Evolutionary conservation across 306 rosid genomes (phyloP).

Genomic region (Cucumis melo): DNA sequence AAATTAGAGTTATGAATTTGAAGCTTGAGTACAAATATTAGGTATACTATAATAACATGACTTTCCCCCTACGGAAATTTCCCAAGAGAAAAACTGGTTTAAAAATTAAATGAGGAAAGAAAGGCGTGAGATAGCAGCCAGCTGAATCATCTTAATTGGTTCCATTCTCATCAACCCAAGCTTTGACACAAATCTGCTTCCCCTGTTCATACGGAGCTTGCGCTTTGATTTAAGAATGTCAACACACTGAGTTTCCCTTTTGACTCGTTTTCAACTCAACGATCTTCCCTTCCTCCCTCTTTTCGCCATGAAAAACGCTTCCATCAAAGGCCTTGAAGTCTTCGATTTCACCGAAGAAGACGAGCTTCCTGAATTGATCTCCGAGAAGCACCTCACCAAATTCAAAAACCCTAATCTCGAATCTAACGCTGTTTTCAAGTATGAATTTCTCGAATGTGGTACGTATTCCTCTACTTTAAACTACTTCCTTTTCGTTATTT

Average conservation of each 20-base stretch:
- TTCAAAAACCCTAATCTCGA: slow-evolving; percentile 27
- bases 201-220: background rate
- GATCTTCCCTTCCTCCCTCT: slow-evolving; percentile 8
- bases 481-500: background rate
- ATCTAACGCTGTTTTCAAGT: slow-evolving; percentile 9
- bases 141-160: background rate
- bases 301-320: slow-evolving; percentile 35
- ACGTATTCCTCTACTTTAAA: background rate
- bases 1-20: no score
- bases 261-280: slow-evolving; percentile 3
- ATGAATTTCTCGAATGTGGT: slow-evolving; percentile 34
- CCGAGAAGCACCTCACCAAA: slow-evolving; percentile 13
- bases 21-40: no score
- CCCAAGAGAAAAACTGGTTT: background rate
- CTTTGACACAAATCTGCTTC: background rate
- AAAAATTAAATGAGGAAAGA: background rate
- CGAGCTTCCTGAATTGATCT: slow-evolving; percentile 17
- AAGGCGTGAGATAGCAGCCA: background rate
- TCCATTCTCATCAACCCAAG: background rate
- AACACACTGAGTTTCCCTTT: background rate
- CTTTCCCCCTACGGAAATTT: background rate
- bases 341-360: slow-evolving; percentile 58
- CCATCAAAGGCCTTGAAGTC: slow-evolving; percentile 32
- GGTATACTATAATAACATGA: background rate
- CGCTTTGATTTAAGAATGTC: background rate